phyloP scores from a whole-genome alignment of 2,329 filamentous ascomycete species.

The Penicillium polonicum region DNA sequence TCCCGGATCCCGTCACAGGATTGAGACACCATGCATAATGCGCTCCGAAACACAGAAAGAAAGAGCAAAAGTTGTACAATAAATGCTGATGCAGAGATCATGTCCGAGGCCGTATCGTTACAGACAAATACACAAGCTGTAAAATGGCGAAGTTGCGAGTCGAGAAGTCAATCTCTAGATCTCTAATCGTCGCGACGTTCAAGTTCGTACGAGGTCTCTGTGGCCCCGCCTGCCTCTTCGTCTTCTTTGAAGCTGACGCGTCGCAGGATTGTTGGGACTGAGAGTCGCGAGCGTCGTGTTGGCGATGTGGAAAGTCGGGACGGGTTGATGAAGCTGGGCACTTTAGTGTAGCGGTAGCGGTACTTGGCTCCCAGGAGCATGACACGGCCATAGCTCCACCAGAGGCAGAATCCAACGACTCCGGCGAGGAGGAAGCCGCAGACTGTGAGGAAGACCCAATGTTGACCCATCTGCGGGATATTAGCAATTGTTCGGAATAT shows the following conservation, averaged over 20 bases:
- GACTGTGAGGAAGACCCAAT: conserved; percentile 57
- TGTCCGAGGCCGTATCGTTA: conserved; percentile 27
- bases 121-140: conserved; percentile 17
- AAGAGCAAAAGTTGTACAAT: conserved; percentile 21
- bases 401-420: conserved; percentile 48
- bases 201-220: conserved; percentile 42
- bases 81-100: conserved; percentile 28
- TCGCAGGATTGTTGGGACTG: conserved; percentile 39
- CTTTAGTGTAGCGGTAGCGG: conserved; percentile 40
- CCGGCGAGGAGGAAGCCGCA: conserved; percentile 52
- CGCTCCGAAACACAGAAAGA: conserved; percentile 19
- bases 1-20: conserved; percentile 26
- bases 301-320: conserved; percentile 34
- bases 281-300: conserved; percentile 34
- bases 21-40: conserved; percentile 22
- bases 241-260: conserved; percentile 43
- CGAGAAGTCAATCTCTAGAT: conserved; percentile 4
- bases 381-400: conserved; percentile 53
- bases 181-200: conserved; percentile 35
- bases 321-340: conserved; percentile 28
- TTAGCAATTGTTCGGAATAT: conserved; percentile 1
- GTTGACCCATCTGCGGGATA: conserved; percentile 50
- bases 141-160: conserved; percentile 9
- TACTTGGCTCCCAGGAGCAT: conserved; percentile 43
- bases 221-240: conserved; percentile 35